Evolutionary conservation across 148 eudicot species (phyloP), one percentile per base, ranked within the genome.

Genomic region (Gaultheria prostrata): DNA sequence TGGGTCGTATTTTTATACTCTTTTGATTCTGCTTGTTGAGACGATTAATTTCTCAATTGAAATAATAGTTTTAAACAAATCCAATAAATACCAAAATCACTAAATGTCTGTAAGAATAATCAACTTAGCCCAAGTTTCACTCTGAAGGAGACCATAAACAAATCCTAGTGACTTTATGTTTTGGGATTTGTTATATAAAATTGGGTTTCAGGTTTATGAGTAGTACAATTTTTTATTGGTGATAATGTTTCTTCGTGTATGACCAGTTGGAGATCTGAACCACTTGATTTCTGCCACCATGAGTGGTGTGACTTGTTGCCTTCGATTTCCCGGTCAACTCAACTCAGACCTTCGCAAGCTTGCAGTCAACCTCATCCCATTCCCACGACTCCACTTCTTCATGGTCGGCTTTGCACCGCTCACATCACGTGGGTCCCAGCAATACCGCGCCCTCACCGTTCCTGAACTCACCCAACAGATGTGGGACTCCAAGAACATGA

Each of bases 401-500:
- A 89, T 89, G 91, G 91, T 89, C 10, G 91, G 91, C 8, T 89
- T 89, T 84, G 91, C 91, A 26, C 91, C 91, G 3, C 82, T 89
- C 24, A 89, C 91, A 30, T 90, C 92, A n/a, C 89, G 89, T 76
- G 87, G 89, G 7, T 90, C 92, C 30, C 92, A 90, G 87, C 92
- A 90, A 67, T 90, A 90, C 85, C 91, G 92, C 0, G 91, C 90
- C 81, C 91, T 92, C 35, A 87, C 91, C 4, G 90, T 92, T 51
- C 94, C 94, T 9, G 94, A 92, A 53, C 92, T 92, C 35, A 92
- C 94, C 57, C 94, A 92, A 76, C 94, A 92, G 61, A 92, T 90
- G 94, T 92, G 92, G 93, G 93, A 91, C 61, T 79, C 93, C 72
- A 91, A 91, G 86, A 91, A 91, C 90, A 91, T 91, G 93, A 91